Evolutionary conservation across 2,329 filamentous ascomycete species (phyloP).

Genomic region (Dothistroma pini): DNA sequence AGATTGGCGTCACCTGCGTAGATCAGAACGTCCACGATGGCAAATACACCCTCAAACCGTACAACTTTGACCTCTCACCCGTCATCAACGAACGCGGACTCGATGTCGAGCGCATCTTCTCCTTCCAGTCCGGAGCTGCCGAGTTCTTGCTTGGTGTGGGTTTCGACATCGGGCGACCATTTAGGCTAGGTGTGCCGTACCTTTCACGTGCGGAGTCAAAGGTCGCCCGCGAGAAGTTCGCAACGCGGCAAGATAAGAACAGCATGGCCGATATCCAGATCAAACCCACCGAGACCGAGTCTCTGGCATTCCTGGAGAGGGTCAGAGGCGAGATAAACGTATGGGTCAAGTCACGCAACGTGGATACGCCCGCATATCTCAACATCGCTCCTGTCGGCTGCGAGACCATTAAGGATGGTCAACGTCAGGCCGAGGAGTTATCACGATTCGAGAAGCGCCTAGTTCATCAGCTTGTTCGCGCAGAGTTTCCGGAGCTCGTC

Average conservation of each 20-base stretch:
- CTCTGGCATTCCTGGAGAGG: constrained; percentile 49
- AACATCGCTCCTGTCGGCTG: constrained; percentile 32
- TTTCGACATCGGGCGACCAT: constrained; percentile 57
- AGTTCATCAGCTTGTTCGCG: constrained; percentile 62
- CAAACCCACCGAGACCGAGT: constrained; percentile 50
- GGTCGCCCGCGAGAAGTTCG: constrained; percentile 44
- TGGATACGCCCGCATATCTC: constrained; percentile 29
- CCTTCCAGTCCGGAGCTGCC: constrained; percentile 56
- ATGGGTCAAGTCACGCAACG: constrained; percentile 41
- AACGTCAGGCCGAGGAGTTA: constrained; percentile 34
- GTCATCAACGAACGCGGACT: constrained; percentile 49
- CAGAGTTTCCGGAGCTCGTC: constrained; percentile 53
- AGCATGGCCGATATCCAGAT: constrained; percentile 47
- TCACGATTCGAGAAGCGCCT: constrained; percentile 62
- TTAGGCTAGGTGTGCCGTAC: constrained; percentile 58
- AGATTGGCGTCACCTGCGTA: constrained; percentile 65
- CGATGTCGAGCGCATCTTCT: constrained; percentile 58
- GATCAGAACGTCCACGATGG: constrained; percentile 53
- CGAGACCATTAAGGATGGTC: constrained; percentile 19
- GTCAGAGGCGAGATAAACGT: constrained; percentile 45
- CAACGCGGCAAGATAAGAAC: constrained; percentile 42
- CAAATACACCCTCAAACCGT: constrained; percentile 58
- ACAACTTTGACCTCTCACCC: constrained; percentile 62
- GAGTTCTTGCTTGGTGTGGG: constrained; percentile 58
- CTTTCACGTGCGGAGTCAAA: constrained; percentile 58